These are phyloP conservation scores for Vitellaria paradoxa DNA, from an alignment of 179 eudicot genomes.

Conservation along the genomic window DNA sequence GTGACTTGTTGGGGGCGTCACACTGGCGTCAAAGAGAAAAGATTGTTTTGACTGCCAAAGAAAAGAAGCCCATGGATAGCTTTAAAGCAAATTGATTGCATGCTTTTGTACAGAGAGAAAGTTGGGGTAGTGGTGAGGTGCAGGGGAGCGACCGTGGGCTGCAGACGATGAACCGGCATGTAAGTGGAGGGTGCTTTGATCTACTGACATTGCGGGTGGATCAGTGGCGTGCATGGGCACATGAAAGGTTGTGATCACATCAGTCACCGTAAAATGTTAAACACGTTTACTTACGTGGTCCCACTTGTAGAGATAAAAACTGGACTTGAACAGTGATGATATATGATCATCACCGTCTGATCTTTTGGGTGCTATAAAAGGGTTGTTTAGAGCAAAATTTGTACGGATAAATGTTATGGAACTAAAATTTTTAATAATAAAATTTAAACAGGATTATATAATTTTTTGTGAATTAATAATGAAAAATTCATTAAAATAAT, in stretches of 20 bases:
- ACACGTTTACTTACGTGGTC: neutral
- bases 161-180: conserved; percentile 14
- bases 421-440: neutral
- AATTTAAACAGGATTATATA: neutral
- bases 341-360: conserved; percentile 1
- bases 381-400: neutral
- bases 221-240: conserved; percentile 29
- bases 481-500: too few relatives aligned
- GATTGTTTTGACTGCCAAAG: conserved; percentile 34
- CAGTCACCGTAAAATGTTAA: conserved; percentile 6
- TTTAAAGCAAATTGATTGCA: conserved; percentile 14
- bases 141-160: conserved; percentile 28
- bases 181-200: conserved; percentile 7
- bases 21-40: conserved; percentile 35
- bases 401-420: neutral
- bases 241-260: conserved; percentile 30
- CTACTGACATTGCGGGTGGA: neutral
- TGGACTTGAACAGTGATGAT: conserved; percentile 9
- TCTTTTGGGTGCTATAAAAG: conserved; percentile 11
- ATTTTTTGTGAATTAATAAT: neutral
- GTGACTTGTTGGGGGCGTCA: conserved; percentile 28
- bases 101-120: conserved; percentile 13
- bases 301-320: neutral
- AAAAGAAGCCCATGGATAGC: neutral
- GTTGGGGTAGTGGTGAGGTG: conserved; percentile 16